Conservation (phyloP, 1,284 basidiomycete genomes). For the Puccinia horiana region DNA sequence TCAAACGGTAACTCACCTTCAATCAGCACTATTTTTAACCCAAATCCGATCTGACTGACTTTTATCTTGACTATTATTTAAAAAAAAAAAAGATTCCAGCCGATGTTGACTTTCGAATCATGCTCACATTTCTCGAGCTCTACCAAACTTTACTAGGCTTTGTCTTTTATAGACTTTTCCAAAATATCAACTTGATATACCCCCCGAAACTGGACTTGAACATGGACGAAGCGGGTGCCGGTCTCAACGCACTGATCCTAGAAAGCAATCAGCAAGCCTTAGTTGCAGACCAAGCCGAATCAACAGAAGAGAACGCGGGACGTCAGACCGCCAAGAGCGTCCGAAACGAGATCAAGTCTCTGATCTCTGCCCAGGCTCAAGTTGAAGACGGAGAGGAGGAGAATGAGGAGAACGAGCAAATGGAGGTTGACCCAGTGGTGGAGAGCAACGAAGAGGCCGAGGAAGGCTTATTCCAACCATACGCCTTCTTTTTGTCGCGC, state of each 20-base stretch:
- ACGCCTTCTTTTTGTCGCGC: constrained; percentile 90
- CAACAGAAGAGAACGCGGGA: constrained; percentile 58
- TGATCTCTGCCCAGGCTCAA: constrained; percentile 54
- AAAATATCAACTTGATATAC: constrained; percentile 89
- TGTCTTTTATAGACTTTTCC: constrained; percentile 95
- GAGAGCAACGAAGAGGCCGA: constrained; percentile 62
- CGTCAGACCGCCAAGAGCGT: constrained; percentile 60
- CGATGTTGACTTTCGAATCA: constrained; percentile 96
- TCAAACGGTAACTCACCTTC: constrained; percentile 70
- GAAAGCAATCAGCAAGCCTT: constrained; percentile 59
- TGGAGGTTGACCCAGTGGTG: constrained; percentile 59
- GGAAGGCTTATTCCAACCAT: constrained; percentile 73
- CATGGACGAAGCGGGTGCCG: constrained; percentile 78
- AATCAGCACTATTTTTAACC: neutral
- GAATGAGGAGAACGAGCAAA: constrained; percentile 4
- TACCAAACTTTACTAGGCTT: constrained; percentile 97
- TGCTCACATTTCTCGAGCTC: constrained; percentile 96
- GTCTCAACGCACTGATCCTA: constrained; percentile 87
- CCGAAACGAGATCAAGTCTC: constrained; percentile 60
- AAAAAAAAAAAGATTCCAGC: constrained; percentile 70
- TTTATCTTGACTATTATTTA: neutral
- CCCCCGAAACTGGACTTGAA: constrained; percentile 83
- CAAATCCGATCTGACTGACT: neutral
- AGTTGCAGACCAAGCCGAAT: constrained; percentile 54
- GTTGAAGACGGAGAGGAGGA: constrained; percentile 60